Percentiles rank a stretch among this genome's conserved stretches.
Evolutionary conservation across 148 eudicot genomes (phyloP).

Genomic region (Vaccinium darrowii): DNA sequence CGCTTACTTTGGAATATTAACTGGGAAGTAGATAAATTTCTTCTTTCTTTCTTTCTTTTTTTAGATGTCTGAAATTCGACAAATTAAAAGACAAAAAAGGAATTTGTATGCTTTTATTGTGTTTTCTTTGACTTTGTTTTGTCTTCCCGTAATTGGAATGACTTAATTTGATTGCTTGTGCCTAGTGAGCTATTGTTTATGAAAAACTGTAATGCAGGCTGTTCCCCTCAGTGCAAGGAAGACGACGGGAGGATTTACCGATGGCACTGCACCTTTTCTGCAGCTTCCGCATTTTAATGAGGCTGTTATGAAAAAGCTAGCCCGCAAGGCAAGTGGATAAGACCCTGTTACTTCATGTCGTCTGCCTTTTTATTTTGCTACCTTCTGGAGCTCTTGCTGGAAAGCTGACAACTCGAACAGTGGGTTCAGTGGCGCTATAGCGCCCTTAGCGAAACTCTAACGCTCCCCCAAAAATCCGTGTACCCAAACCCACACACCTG

Average conservation of each 20-base stretch:
- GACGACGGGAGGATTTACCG: constrained; percentile 67
- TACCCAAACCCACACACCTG: not conserved
- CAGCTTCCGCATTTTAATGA: constrained; percentile 96
- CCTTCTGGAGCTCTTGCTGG: not conserved
- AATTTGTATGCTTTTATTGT: not conserved
- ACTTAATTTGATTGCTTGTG: constrained; percentile 4
- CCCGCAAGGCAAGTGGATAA: constrained; percentile 63
- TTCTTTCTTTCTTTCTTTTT: too few species aligned
- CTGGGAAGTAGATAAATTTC: not conserved
- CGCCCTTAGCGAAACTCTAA: not conserved
- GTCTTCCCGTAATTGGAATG: not conserved
- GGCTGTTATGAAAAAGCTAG: constrained; percentile 62
- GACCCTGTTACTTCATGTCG: not conserved
- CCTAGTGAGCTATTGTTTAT: not conserved
- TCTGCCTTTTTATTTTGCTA: constrained; percentile 2
- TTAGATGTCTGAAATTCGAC: too few species aligned
- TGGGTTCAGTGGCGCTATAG: not conserved
- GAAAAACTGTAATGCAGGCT: constrained; percentile 53
- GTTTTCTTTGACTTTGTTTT: not conserved
- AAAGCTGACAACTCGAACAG: not conserved
- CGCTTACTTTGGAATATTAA: not conserved
- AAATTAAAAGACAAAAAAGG: not conserved
- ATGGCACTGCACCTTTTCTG: constrained; percentile 87
- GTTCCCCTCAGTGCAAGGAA: constrained; percentile 92
- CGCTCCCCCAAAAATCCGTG: not conserved